These are phyloP conservation scores for Protomyces pachydermus DNA, from an alignment of 1,139 yeast genomes.

Conservation along the genomic window DNA sequence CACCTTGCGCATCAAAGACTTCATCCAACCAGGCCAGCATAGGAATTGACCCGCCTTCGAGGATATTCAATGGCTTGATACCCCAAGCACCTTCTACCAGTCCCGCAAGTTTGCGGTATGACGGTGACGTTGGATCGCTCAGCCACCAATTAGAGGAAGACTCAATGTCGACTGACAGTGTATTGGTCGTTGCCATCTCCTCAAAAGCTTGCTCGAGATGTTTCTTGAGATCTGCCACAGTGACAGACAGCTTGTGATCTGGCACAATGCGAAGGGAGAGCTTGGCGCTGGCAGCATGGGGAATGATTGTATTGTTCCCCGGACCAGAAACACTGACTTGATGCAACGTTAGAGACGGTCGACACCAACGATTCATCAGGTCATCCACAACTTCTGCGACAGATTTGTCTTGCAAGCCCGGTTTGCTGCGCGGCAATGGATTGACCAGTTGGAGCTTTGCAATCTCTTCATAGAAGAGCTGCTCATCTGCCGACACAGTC, in stretches of 20 bases:
- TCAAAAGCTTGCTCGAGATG: constrained; percentile 49
- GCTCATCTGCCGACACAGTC: constrained; percentile 54
- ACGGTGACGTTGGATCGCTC: constrained; percentile 72
- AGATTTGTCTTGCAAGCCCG: not conserved
- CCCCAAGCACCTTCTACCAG: constrained; percentile 64
- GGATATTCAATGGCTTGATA: constrained; percentile 66
- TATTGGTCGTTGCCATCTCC: constrained; percentile 55
- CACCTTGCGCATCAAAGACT: constrained; percentile 78
- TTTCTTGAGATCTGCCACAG: constrained; percentile 50
- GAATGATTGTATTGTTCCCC: constrained; percentile 81
- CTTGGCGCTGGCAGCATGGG: constrained; percentile 69
- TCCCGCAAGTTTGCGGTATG: constrained; percentile 59
- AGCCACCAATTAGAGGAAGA: constrained; percentile 96
- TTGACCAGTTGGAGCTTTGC: constrained; percentile 7
- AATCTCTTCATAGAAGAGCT: constrained; percentile 58
- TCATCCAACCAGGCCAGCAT: constrained; percentile 80
- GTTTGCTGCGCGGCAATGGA: not conserved
- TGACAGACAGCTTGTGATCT: constrained; percentile 61
- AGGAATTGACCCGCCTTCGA: constrained; percentile 97
- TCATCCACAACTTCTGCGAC: constrained; percentile 40
- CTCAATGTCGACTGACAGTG: constrained; percentile 46
- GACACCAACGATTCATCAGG: constrained; percentile 80
- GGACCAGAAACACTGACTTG: constrained; percentile 85
- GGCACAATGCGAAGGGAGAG: constrained; percentile 86
- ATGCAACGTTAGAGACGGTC: constrained; percentile 88